Base-by-base conservation (phyloP, 371 early-diverging fungal genomes). In the Mortierella sp. region DNA sequence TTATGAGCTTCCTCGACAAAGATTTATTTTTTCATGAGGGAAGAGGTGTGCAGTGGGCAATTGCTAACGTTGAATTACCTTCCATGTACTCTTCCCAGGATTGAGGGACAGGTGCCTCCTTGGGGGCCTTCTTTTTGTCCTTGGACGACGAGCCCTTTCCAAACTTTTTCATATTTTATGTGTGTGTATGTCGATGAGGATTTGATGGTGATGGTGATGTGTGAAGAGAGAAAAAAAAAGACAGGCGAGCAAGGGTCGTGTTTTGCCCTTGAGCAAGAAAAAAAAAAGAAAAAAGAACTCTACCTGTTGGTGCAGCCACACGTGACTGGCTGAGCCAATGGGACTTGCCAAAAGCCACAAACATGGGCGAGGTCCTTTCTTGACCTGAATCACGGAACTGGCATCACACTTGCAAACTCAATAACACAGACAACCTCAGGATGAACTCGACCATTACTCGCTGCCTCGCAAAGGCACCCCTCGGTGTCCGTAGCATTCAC, bases 21-120 rank as follows among this genome's bases (percentile, higher is more conserved):
- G 31, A 16, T 16, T 19, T n/a, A 28, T 28, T 68, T 42, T 38
- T 38, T 68, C 44, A 11, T 24, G 21, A 21, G 7, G 31, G 5
- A 57, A 26, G 50, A 13, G 50, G 16, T 16, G 14, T 26, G 58
- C 26, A 3, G 68, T 19, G 8, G 8, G 68, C 42, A 58, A 58
- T 57, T 28, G 28, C 28, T 19, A 45, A 58, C 38, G 19, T 16
- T n/a, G 58, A n/a, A 54, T 73, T 80, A 87, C 87, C 87, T 71
- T 87, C 87, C 87, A 87, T 83, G 63, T 83, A 87, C 54, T 87
- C 87, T 54, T 87, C 87, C 83, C 82, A 87, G 11, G 87, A 83
- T 74, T 83, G 80, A 28, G 87, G 87, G 13, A 70, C 47, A 10
- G 79, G 31, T 0, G 28, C 73, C 42, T 79, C 86, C 75, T 79